Evolutionary conservation across 2,329 filamentous ascomycete genomes (phyloP).

Genomic region (Fusarium goolgardi): DNA sequence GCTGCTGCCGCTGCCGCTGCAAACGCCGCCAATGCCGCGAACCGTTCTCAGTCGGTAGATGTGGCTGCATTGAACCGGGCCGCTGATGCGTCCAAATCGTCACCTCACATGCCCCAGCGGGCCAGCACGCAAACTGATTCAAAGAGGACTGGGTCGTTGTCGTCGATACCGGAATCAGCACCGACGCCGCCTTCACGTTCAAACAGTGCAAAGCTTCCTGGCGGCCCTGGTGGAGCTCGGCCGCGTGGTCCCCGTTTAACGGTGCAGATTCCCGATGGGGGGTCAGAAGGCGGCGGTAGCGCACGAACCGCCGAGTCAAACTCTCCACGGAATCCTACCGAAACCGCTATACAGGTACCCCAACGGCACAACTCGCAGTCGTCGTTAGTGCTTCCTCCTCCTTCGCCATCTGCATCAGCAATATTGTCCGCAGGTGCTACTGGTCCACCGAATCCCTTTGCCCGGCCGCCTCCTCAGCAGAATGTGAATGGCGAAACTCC

Average conservation of each 20-base stretch:
- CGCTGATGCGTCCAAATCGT: constrained; percentile 63
- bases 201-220: constrained; percentile 75
- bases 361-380: constrained; percentile 68
- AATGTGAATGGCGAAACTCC: constrained; percentile 73
- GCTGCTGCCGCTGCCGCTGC: constrained; percentile 45
- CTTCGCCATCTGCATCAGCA: constrained; percentile 87
- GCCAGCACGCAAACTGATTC: constrained; percentile 61
- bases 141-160: constrained; percentile 63
- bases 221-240: constrained; percentile 70
- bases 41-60: constrained; percentile 74
- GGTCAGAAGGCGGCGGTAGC: constrained; percentile 76
- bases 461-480: constrained; percentile 81
- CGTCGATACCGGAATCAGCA: constrained; percentile 71
- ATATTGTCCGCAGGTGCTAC: constrained; percentile 90
- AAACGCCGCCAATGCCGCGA: constrained; percentile 47
- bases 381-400: constrained; percentile 86
- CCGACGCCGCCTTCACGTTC: constrained; percentile 80
- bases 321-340: constrained; percentile 69
- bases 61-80: constrained; percentile 66
- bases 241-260: constrained; percentile 84
- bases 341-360: constrained; percentile 66
- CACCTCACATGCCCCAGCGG: constrained; percentile 65
- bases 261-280: constrained; percentile 94
- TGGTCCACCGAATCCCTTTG: constrained; percentile 95
- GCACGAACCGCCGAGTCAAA: constrained; percentile 76